A percentile compares a stretch with the other conserved stretches of the same genome.
Conservation (phyloP, 305 asterid genomes). For the Fraxinus platypoda region DNA sequence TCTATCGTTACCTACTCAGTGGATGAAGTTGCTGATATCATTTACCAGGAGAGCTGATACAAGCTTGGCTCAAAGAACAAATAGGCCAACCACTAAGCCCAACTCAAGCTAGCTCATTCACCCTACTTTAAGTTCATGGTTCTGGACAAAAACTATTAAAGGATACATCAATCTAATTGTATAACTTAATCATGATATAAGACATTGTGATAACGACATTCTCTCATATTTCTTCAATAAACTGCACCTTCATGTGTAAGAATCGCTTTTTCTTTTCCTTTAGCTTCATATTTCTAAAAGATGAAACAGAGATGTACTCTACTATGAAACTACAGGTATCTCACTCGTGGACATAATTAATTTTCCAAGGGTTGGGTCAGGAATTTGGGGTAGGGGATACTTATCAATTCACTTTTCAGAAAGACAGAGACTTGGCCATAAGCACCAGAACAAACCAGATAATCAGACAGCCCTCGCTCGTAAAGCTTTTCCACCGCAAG, state of each 20-base stretch:
- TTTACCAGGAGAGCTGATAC: slow-evolving; percentile 1
- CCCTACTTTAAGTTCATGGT: slow-evolving; percentile 1
- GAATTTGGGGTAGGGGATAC: not conserved
- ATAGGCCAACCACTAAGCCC: slow-evolving; percentile 1
- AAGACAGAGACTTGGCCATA: not conserved
- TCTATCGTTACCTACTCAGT: not conserved
- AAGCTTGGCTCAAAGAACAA: slow-evolving; percentile 2
- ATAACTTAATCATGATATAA: not conserved
- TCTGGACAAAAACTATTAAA: not conserved
- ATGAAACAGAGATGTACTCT: not conserved
- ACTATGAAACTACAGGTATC: slow-evolving; percentile 3
- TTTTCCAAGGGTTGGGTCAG: not conserved
- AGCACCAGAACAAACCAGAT: slow-evolving; percentile 58
- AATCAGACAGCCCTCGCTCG: slow-evolving; percentile 84
- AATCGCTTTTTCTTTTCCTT: not conserved
- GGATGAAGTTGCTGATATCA: not conserved
- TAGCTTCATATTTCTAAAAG: slow-evolving; percentile 8
- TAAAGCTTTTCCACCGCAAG: slow-evolving; percentile 65
- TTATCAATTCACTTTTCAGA: not conserved
- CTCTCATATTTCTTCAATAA: not conserved
- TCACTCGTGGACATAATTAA: slow-evolving; percentile 1
- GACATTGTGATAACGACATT: not conserved
- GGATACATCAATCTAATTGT: not conserved
- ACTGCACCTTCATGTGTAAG: not conserved
- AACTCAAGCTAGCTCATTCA: slow-evolving; percentile 10